Base-by-base conservation (phyloP, 352 stramenopile genomes). In the Phytophthora ramorum region DNA sequence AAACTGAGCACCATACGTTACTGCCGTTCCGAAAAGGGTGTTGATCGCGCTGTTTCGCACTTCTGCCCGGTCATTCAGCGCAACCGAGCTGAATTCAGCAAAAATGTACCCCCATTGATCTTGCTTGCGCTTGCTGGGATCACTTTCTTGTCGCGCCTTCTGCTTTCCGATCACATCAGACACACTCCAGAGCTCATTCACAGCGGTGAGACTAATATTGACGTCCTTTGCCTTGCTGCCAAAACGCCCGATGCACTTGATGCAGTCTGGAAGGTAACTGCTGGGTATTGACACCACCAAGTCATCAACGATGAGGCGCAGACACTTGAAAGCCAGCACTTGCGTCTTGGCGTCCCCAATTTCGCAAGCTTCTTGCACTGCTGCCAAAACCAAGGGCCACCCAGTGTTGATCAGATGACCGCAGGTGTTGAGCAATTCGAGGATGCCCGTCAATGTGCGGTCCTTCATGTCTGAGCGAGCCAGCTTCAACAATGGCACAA, bases 11-110 rank as follows among this genome's bases (percentile, higher is more conserved):
- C 97, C 97, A 56, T 98, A 96, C 6, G 97, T 98, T 61, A 98
- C 95, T 43, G 97, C 94, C 2, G 93, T 98, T n/a, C 95, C 97
- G 71, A 99, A 99, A 1, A 99, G 79, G 13, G 97, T 99, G 63
- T 99, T 99, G 34, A 99, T 95, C 16, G 97, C 91, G 66, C 96
- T 99, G 75, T 99, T 99, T 52, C 97, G 80, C 57, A 99, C 93
- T 75, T 99, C 96, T 0, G 92, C 87, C 43, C 97, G 87, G 26
- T 86, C 81, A 58, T 99, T 97, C 20, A 97, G 71, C 8, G 96
- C 89, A 3, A 99, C 85, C 13, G 82, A 77, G n/a, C 81, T 81
- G 10, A 98, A 85, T 51, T 97, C 86, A 3, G 71, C 69, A 53
- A 97, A 95, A 32, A 81, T 81, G 60, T 58, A 95, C 16, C 64